A percentile compares a stretch with the other conserved stretches of the same genome.
Evolutionary conservation across 768 basidiomycete species (phyloP).

Genomic region (Kockovaella imperatae): DNA sequence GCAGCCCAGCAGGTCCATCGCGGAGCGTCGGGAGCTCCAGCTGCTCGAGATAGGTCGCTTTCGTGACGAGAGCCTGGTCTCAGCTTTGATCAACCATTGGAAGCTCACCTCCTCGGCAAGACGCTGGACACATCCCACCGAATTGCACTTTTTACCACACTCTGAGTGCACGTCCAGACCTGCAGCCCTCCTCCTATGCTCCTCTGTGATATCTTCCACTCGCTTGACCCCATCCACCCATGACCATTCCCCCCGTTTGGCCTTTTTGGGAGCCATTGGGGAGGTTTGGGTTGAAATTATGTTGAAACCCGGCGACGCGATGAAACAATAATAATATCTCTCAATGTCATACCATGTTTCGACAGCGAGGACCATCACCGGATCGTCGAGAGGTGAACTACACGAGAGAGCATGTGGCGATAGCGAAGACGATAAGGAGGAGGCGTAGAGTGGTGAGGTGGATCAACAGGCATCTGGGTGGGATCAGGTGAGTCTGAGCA

Average conservation of each 20-base stretch:
- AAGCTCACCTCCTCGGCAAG: slow-evolving; percentile 76
- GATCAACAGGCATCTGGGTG: not conserved
- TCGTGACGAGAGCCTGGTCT: no score
- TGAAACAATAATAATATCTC: not conserved
- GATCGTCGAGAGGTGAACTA: slow-evolving; percentile 19
- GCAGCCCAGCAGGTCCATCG: slow-evolving; percentile 27
- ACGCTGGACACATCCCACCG: slow-evolving; percentile 78
- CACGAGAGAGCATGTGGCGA: slow-evolving; percentile 21
- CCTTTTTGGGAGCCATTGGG: slow-evolving; percentile 18
- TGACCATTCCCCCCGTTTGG: slow-evolving; percentile 51
- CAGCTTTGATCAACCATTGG: slow-evolving; percentile 5
- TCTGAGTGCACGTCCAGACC: slow-evolving; percentile 1
- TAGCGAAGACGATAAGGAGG: slow-evolving; percentile 21
- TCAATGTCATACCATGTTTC: slow-evolving; percentile 6
- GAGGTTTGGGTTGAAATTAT: not conserved
- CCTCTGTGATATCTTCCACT: slow-evolving; percentile 1
- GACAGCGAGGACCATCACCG: not conserved
- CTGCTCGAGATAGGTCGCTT: no score
- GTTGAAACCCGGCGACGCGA: not conserved
- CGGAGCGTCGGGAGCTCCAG: no score
- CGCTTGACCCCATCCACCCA: slow-evolving; percentile 54
- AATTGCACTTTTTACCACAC: slow-evolving; percentile 53
- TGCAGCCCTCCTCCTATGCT: no score
- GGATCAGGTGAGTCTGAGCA: not conserved
- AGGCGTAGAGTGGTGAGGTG: slow-evolving; percentile 9